Percentiles rank a stretch among this genome's conserved stretches.
phyloP scores from a whole-genome alignment of 192 early-diverging fungal genomes.

The Funneliformis mosseae region DNA sequence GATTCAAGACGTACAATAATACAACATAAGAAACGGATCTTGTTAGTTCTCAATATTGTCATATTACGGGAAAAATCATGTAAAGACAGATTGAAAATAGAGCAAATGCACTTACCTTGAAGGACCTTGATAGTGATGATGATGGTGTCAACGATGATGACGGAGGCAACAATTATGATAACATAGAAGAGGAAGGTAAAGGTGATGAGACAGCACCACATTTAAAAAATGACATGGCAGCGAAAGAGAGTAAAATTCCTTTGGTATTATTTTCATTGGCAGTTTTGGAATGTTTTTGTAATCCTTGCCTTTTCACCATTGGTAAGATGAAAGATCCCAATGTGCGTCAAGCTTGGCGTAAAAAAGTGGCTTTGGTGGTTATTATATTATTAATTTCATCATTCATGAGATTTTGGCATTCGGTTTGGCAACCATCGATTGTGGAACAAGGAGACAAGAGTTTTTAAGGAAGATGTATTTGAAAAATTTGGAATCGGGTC shows the following conservation, averaged over 20 bases:
- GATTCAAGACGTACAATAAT: constrained; percentile 4
- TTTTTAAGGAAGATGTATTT: constrained; percentile 42
- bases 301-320: constrained; percentile 18
- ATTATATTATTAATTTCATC: constrained; percentile 68
- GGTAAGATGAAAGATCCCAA: constrained; percentile 34
- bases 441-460: constrained; percentile 17
- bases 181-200: too few species aligned
- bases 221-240: constrained; percentile 30
- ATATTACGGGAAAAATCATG: too few species aligned
- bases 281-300: constrained; percentile 24
- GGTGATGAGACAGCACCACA: constrained; percentile 21
- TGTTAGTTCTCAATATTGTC: not conserved
- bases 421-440: constrained; percentile 52
- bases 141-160: too few species aligned
- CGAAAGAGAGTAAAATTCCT: constrained; percentile 8
- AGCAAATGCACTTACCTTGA: too few species aligned
- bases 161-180: too few species aligned
- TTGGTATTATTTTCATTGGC: constrained; percentile 32
- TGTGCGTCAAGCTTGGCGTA: constrained; percentile 77
- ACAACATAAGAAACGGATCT: constrained; percentile 6
- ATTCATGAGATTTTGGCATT: constrained; percentile 80
- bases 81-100: too few species aligned
- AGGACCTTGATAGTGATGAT: too few species aligned
- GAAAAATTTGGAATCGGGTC: constrained; percentile 32
- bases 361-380: constrained; percentile 80